Conservation (phyloP, 768 basidiomycete species). For the Goffeauzyma gilvescens region DNA sequence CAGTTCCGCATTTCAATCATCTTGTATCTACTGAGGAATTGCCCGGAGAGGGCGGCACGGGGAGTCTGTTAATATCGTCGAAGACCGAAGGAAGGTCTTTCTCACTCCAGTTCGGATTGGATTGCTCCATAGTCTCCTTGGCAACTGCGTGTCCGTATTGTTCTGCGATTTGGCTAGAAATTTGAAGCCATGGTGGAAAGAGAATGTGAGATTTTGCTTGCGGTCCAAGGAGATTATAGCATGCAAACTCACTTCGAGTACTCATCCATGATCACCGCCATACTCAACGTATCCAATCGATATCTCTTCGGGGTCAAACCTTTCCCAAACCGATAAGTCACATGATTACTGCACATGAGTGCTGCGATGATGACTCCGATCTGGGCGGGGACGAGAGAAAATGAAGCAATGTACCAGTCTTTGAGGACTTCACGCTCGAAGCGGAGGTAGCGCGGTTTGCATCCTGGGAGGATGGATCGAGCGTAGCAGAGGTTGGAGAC, state of each 20-base stretch:
- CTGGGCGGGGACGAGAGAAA: constrained; percentile 51
- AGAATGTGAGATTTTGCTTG: too few species aligned
- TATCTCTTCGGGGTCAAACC: constrained; percentile 76
- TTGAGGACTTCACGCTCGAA: constrained; percentile 43
- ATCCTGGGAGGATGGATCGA: constrained; percentile 51
- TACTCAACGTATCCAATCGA: constrained; percentile 49
- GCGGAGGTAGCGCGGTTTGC: constrained; percentile 46
- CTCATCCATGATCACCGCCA: constrained; percentile 69
- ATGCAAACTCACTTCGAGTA: constrained; percentile 44
- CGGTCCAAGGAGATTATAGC: neutral
- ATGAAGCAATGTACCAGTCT: constrained; percentile 49
- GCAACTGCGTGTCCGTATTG: constrained; percentile 52
- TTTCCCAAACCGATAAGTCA: constrained; percentile 72
- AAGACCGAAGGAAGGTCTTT: too few species aligned
- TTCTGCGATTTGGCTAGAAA: constrained; percentile 58
- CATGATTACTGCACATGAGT: constrained; percentile 59
- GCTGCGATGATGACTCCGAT: constrained; percentile 45
- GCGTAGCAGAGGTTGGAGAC: constrained; percentile 56
- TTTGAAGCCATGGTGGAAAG: too few species aligned
- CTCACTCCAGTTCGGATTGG: too few species aligned
- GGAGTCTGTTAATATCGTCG: too few species aligned
- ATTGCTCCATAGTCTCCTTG: constrained; percentile 42
- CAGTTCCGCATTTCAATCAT: too few species aligned
- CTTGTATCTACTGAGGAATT: too few species aligned
- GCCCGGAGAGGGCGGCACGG: too few species aligned